A percentile compares a stretch with the other conserved stretches of the same genome.
Evolutionary conservation across 2,329 filamentous ascomycete species (phyloP).

Genomic region (Fusarium devonianum): DNA sequence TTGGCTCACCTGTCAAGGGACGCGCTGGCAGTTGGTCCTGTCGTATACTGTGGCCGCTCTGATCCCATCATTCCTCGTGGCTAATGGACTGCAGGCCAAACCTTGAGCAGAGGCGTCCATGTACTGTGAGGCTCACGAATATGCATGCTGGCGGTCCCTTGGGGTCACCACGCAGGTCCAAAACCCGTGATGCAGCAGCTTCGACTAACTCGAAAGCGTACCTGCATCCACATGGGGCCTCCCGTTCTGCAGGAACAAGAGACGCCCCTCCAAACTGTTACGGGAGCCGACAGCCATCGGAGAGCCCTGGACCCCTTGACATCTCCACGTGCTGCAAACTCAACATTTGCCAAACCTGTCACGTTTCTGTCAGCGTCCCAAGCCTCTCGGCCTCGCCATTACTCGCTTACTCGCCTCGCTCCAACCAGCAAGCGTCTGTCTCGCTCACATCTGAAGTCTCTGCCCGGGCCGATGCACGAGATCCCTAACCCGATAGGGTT

Average conservation of each 20-base stretch:
- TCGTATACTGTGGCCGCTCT: background rate
- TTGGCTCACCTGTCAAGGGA: slow-evolving; percentile 2
- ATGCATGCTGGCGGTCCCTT: too few species aligned
- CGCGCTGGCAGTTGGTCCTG: background rate
- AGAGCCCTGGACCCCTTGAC: slow-evolving; percentile 21
- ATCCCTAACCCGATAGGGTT: background rate
- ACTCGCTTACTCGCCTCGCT: slow-evolving; percentile 2
- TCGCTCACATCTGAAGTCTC: background rate
- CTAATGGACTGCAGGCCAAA: background rate
- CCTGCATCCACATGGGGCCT: slow-evolving; percentile 8
- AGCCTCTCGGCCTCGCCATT: background rate
- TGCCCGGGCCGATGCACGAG: slow-evolving; percentile 1
- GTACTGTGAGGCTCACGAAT: too few species aligned
- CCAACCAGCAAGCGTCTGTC: slow-evolving; percentile 2
- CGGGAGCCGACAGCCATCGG: slow-evolving; percentile 21
- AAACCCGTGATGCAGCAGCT: background rate
- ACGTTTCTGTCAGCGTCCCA: slow-evolving; percentile 8
- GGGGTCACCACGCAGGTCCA: slow-evolving; percentile 5
- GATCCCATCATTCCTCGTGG: background rate
- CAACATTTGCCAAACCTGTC: slow-evolving; percentile 1
- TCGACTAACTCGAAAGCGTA: background rate
- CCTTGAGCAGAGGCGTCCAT: too few species aligned
- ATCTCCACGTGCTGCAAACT: slow-evolving; percentile 20
- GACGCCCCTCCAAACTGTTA: slow-evolving; percentile 8
- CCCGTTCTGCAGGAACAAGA: slow-evolving; percentile 16